Conservation (phyloP, 768 basidiomycete species). For the Auricularia heimuer region DNA sequence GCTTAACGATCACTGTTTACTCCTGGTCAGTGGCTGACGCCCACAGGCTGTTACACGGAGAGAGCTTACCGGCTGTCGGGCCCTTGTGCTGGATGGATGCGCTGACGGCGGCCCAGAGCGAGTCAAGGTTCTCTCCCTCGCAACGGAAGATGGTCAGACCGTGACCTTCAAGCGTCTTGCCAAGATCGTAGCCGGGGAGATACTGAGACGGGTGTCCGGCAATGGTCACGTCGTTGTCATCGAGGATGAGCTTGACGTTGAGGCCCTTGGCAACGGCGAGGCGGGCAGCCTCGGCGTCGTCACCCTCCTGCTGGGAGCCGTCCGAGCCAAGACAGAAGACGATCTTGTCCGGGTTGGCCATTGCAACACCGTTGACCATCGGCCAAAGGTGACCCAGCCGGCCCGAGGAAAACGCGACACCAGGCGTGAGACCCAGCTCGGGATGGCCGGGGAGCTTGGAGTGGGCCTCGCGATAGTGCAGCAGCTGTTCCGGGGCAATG, state of each 20-base stretch:
- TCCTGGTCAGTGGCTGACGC: constrained; percentile 16
- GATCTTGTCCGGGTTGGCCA: constrained; percentile 68
- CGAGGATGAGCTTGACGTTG: constrained; percentile 79
- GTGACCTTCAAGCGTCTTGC: constrained; percentile 68
- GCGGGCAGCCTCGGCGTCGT: constrained; percentile 83
- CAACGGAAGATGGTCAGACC: constrained; percentile 68
- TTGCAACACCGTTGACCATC: constrained; percentile 72
- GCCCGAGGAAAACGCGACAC: constrained; percentile 89
- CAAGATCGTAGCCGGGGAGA: constrained; percentile 65
- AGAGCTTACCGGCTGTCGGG: constrained; percentile 57
- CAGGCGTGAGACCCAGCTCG: constrained; percentile 83
- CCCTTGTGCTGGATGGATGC: constrained; percentile 51
- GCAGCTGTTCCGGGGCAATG: constrained; percentile 62
- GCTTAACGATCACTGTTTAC: constrained; percentile 50
- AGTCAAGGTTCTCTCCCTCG: constrained; percentile 71
- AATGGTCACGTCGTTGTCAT: constrained; percentile 88
- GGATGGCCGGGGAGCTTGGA: constrained; percentile 85
- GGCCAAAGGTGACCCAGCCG: constrained; percentile 90
- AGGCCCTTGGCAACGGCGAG: constrained; percentile 75
- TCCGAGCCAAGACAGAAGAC: constrained; percentile 82
- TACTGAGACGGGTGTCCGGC: constrained; percentile 86
- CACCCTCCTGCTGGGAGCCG: constrained; percentile 86
- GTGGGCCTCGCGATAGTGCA: constrained; percentile 80
- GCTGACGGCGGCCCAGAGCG: constrained; percentile 59
- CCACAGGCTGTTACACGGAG: background rate